phyloP scores from a whole-genome alignment of 1,139 yeast genomes.

The Pneumocystis oryctolagi region DNA sequence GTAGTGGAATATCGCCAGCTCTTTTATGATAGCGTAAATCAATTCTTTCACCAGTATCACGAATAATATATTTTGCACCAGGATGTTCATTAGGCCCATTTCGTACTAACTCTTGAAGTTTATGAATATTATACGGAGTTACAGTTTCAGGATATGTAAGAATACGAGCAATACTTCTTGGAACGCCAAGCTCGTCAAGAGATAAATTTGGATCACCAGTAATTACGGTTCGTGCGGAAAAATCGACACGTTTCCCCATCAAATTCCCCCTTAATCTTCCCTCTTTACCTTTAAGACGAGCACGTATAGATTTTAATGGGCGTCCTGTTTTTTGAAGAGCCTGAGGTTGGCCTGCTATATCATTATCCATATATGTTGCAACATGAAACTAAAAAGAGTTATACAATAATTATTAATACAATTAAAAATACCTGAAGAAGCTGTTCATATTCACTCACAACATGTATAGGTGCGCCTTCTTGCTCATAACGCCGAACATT shows the following conservation, averaged over 20 bases:
- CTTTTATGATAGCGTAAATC: conserved; percentile 92
- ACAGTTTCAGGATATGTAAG: conserved; percentile 93
- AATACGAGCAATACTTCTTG: conserved; percentile 89
- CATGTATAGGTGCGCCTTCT: conserved; percentile 98
- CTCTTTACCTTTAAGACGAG: conserved; percentile 97
- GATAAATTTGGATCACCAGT: conserved; percentile 98
- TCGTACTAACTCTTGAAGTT: conserved; percentile 79
- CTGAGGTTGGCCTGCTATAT: conserved; percentile 99
- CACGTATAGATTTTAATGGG: conserved; percentile 95
- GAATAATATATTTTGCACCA: conserved; percentile 94
- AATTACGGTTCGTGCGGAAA: conserved; percentile 96
- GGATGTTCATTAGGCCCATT: conserved; percentile 99
- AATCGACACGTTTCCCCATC: conserved; percentile 99
- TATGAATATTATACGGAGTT: conserved; percentile 90
- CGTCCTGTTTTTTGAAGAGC: conserved; percentile 97
- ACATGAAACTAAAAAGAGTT: conserved; percentile 47
- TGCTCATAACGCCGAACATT: conserved; percentile 91
- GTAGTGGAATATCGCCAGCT: conserved; percentile 94
- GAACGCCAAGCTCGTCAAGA: conserved; percentile 97
- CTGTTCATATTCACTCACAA: conserved; percentile 89
- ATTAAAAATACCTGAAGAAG: conserved; percentile 40
- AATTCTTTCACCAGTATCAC: conserved; percentile 97
- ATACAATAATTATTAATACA: neutral
- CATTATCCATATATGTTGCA: conserved; percentile 99
- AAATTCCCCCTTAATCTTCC: conserved; percentile 96